phyloP scores from a whole-genome alignment of 768 basidiomycete genomes.

The Podaxis sp. region DNA sequence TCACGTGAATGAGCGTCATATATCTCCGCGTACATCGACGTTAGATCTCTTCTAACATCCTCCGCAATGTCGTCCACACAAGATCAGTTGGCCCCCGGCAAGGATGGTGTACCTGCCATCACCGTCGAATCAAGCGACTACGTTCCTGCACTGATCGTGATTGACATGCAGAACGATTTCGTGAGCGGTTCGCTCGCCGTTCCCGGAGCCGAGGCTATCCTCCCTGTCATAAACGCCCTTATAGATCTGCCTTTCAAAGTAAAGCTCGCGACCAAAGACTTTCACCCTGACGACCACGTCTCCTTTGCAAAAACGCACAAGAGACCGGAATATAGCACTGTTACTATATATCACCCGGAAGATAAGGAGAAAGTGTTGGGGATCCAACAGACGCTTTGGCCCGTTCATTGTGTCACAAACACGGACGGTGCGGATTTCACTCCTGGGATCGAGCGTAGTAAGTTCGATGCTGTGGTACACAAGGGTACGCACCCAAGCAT shows the following conservation, averaged over 20 bases:
- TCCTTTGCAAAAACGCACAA: conserved; percentile 61
- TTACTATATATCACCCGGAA: conserved; percentile 40
- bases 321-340: conserved; percentile 39
- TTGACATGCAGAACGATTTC: conserved; percentile 88
- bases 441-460: conserved; percentile 41
- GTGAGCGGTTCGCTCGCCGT: conserved; percentile 75
- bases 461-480: conserved; percentile 42
- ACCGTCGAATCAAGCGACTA: conserved; percentile 23
- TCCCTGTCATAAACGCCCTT: conserved; percentile 57
- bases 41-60: background rate
- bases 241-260: conserved; percentile 54
- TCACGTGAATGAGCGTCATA: background rate
- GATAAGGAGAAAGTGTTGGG: conserved; percentile 30
- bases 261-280: conserved; percentile 57
- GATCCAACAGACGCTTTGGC: conserved; percentile 69
- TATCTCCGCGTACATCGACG: background rate
- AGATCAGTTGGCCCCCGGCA: background rate
- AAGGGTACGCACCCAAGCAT: conserved; percentile 60
- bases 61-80: conserved; percentile 1
- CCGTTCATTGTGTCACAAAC: conserved; percentile 72
- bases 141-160: conserved; percentile 59
- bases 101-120: conserved; percentile 1
- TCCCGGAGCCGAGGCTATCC: conserved; percentile 54
- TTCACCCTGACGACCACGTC: conserved; percentile 62
- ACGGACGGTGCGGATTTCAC: conserved; percentile 64